A percentile compares a stretch with the other conserved stretches of the same genome.
These are phyloP conservation scores for Ogataea kodamae DNA, from an alignment of 805 yeast species.

Conservation along the genomic window DNA sequence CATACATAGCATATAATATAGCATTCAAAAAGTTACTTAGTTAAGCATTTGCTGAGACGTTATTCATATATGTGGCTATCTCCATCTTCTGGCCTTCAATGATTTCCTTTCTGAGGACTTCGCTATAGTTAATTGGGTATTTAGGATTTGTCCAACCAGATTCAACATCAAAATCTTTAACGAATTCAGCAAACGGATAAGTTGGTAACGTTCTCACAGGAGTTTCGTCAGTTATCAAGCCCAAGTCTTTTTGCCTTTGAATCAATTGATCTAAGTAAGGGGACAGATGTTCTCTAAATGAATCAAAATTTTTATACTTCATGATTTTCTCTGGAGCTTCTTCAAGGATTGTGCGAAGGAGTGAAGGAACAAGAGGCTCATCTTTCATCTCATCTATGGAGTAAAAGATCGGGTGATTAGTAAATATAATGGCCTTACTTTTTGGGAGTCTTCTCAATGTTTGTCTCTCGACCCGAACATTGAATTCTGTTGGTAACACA, in stretches of 20 bases:
- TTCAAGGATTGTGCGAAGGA: constrained; percentile 55
- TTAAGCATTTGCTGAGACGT: constrained; percentile 15
- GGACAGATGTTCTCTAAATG: constrained; percentile 55
- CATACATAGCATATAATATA: constrained; percentile 6
- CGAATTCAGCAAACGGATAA: constrained; percentile 62
- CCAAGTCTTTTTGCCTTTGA: constrained; percentile 53
- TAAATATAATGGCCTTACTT: constrained; percentile 62
- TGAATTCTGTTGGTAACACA: constrained; percentile 48
- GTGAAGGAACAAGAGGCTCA: constrained; percentile 70
- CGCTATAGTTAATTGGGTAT: constrained; percentile 24
- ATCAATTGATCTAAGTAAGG: constrained; percentile 57
- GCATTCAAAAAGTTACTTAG: constrained; percentile 5
- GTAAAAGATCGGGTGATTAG: constrained; percentile 76
- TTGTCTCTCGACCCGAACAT: constrained; percentile 71
- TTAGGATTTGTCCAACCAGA: constrained; percentile 42
- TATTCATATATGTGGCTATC: constrained; percentile 17
- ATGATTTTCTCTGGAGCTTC: constrained; percentile 67
- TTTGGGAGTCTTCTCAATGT: constrained; percentile 66
- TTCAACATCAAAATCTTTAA: constrained; percentile 34
- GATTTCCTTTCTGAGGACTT: constrained; percentile 25
- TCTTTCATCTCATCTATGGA: constrained; percentile 78
- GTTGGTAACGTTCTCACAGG: constrained; percentile 56
- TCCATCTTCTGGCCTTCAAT: constrained; percentile 23
- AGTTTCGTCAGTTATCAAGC: constrained; percentile 51
- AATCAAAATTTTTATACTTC: constrained; percentile 59